Evolutionary conservation across 257 asterid species (phyloP), one percentile per base, ranked within the genome.

Genomic region (Anisodus acutangulus): DNA sequence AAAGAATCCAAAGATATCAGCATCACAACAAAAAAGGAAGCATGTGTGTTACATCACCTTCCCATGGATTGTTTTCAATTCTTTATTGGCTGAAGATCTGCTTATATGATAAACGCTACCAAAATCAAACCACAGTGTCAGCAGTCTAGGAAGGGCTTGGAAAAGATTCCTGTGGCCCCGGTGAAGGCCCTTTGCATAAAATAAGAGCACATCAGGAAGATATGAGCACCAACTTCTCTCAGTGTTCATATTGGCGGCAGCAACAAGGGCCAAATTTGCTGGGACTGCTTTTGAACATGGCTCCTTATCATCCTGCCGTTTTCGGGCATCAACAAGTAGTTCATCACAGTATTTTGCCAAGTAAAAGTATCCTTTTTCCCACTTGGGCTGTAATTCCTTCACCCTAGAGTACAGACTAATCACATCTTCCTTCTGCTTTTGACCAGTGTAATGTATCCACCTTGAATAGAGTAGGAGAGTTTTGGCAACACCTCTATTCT

Each of bases 371-470:
- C 99, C 99, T 83, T 92, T 94, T 87, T 96, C 99, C 99, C 98
- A 96, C 88, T 89, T 93, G 82, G 99, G 98, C 88, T 93, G 99
- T 87, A 96, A 86, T 87, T 92, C 95, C 89, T 90, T 96, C 85
- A 96, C 99, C 89, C 99, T 91, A 80, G 98, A 90, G 89, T 94
- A 96, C 83, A 96, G 90, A 87, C 83, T 96, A 68, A 94, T 92
- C 88, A 96, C 95, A 82, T 96, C 98, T 90, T 94, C 98, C 91
- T 94, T 96, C 87, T 93, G 98, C 91, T 96, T 96, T 88, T 92
- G 98, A 81, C 99, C 99, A 78, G 97, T 96, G 85, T 93, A 91
- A 86, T 96, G 99, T 86, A 93, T 96, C 98, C 98, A 96, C 90
- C 99, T 92, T 6, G 97, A 87, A 87, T 94, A 96, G 85, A 94